Percentiles rank a stretch among this genome's conserved stretches.
Conservation (phyloP, 2,329 filamentous ascomycete species). For the Penicillium sclerotiorum region DNA sequence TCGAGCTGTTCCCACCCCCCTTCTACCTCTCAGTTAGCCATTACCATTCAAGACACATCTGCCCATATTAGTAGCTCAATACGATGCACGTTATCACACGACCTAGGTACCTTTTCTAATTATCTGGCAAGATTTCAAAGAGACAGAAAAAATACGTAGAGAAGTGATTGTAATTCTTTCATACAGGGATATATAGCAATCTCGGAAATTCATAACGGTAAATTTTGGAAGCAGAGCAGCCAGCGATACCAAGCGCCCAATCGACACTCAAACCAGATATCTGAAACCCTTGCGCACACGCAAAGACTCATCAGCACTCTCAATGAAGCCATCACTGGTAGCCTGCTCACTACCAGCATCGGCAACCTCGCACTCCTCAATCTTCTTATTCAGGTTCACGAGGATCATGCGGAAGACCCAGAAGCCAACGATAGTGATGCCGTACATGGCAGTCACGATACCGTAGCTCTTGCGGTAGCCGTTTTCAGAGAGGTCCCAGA, state of each 20-base stretch:
- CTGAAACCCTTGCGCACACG: conserved; percentile 32
- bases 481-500: conserved; percentile 62
- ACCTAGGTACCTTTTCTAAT: too few relatives aligned
- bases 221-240: neutral
- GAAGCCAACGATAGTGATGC: conserved; percentile 54
- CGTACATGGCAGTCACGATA: conserved; percentile 67
- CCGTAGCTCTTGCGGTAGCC: conserved; percentile 67
- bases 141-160: too few relatives aligned
- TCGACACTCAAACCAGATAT: conserved; percentile 26
- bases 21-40: too few relatives aligned
- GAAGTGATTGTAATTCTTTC: too few relatives aligned
- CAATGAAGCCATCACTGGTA: conserved; percentile 14
- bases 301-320: conserved; percentile 25
- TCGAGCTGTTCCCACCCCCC: too few relatives aligned
- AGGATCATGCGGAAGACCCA: conserved; percentile 53
- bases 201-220: too few relatives aligned
- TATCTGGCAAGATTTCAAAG: too few relatives aligned
- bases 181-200: too few relatives aligned
- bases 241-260: neutral
- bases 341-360: conserved; percentile 4
- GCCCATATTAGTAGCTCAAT: too few relatives aligned
- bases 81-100: too few relatives aligned
- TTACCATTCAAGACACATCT: too few relatives aligned
- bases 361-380: conserved; percentile 22
- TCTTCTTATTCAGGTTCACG: conserved; percentile 29